phyloP scores from a whole-genome alignment of 2,329 filamentous ascomycete genomes.

The Fusarium protoensiforme region DNA sequence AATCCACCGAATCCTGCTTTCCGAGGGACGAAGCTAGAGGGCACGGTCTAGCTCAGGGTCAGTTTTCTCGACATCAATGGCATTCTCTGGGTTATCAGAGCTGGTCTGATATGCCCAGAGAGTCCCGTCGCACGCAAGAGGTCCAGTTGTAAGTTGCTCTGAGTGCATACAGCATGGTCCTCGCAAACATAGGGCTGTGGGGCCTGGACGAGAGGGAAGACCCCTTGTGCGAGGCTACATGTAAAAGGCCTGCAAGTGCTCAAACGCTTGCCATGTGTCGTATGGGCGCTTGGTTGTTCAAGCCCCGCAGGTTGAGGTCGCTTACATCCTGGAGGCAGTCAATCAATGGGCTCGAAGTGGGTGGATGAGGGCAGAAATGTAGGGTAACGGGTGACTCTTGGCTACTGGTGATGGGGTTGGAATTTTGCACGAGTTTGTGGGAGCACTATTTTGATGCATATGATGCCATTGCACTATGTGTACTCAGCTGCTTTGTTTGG shows the following conservation, averaged over 20 bases:
- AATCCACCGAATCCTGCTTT: not conserved
- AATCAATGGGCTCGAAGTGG: constrained; percentile 3
- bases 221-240: constrained; percentile 31
- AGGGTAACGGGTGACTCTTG: not conserved
- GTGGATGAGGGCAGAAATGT: not conserved
- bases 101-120: constrained; percentile 2
- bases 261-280: constrained; percentile 27
- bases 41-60: not conserved
- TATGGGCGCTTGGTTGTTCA: constrained; percentile 25
- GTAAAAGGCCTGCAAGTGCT: constrained; percentile 21
- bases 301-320: constrained; percentile 15
- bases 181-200: constrained; percentile 21
- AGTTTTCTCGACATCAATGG: not conserved
- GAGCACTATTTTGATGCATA: not conserved
- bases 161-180: not conserved
- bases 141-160: not conserved
- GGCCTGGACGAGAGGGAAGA: not conserved
- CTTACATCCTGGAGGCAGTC: not conserved
- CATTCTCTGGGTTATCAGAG: constrained; percentile 14
- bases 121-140: not conserved
- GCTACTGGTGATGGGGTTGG: not conserved
- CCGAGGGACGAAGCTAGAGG: not conserved
- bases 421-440: not conserved
- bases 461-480: not conserved
- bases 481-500: not conserved